Evolutionary conservation across 176 grass and related monocot species (phyloP).

Genomic region (Musa troglodytarum): DNA sequence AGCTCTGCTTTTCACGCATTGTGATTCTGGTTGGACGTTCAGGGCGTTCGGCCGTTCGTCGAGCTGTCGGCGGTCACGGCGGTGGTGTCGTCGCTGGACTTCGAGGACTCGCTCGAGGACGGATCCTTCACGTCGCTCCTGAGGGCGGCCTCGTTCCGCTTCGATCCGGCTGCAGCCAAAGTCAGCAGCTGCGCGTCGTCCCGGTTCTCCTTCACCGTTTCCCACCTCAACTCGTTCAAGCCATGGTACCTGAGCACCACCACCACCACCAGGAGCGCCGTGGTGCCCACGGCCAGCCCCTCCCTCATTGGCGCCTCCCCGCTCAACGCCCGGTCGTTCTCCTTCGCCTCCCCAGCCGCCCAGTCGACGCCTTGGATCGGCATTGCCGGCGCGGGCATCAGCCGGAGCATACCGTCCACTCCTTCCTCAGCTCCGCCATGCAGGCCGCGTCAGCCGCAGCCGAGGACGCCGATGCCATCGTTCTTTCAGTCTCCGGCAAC

Average conservation of each 20-base stretch:
- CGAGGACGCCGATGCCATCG: slow-evolving; percentile 72
- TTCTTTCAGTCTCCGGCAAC: slow-evolving; percentile 87
- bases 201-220: slow-evolving; percentile 76
- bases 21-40: not conserved
- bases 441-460: slow-evolving; percentile 36
- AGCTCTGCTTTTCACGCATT: too few relatives aligned
- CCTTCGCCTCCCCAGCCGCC: slow-evolving; percentile 1
- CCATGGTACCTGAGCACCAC: slow-evolving; percentile 60
- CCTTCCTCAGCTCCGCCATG: slow-evolving; percentile 20
- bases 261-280: not conserved
- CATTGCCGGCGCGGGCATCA: not conserved
- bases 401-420: slow-evolving; percentile 13
- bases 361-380: not conserved
- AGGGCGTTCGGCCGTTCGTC: slow-evolving; percentile 87
- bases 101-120: slow-evolving; percentile 83
- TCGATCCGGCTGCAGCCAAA: slow-evolving; percentile 31
- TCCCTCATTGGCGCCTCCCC: slow-evolving; percentile 1
- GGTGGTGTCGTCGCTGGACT: slow-evolving; percentile 69
- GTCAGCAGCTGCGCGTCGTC: slow-evolving; percentile 50
- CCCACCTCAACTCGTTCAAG: slow-evolving; percentile 77
- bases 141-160: slow-evolving; percentile 71
- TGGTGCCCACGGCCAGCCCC: slow-evolving; percentile 4
- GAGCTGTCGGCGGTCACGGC: slow-evolving; percentile 59
- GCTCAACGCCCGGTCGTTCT: slow-evolving; percentile 13
- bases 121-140: slow-evolving; percentile 56